Conservation (phyloP, 768 basidiomycete genomes). For the Pisolithus microcarpus region DNA sequence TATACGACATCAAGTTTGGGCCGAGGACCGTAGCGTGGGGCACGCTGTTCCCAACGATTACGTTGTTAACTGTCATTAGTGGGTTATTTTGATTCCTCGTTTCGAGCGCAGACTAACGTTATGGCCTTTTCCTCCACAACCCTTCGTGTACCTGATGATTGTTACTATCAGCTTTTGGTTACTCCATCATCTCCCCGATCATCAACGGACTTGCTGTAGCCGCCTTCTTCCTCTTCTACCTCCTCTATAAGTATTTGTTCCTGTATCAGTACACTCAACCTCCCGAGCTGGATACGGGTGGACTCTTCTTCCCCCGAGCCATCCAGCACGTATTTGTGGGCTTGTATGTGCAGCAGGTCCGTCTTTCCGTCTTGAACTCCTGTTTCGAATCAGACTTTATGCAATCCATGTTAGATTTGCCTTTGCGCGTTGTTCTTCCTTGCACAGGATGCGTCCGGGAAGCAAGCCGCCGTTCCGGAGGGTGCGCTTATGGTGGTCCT, state of each 20-base stretch:
- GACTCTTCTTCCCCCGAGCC: conserved; percentile 92
- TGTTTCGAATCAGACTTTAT: background rate
- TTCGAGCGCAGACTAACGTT: background rate
- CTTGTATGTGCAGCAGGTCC: conserved; percentile 76
- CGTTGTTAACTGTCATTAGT: conserved; percentile 81
- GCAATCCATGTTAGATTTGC: conserved; percentile 38
- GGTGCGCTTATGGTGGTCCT: conserved; percentile 82
- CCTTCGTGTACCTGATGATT: too few relatives aligned
- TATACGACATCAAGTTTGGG: conserved; percentile 78
- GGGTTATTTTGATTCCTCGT: conserved; percentile 20
- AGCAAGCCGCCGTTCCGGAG: conserved; percentile 58
- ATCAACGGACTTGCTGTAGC: conserved; percentile 84
- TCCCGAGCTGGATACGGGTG: conserved; percentile 71
- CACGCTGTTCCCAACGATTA: conserved; percentile 59
- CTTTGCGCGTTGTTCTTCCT: conserved; percentile 90
- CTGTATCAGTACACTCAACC: conserved; percentile 73
- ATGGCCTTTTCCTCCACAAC: background rate
- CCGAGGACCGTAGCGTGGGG: conserved; percentile 69
- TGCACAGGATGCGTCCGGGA: conserved; percentile 43
- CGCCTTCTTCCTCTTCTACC: conserved; percentile 80
- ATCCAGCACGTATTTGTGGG: conserved; percentile 92
- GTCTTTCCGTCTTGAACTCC: background rate
- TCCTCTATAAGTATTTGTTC: conserved; percentile 83
- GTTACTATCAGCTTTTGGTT: conserved; percentile 49
- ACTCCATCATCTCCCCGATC: conserved; percentile 86